Percentiles rank a stretch among this genome's conserved stretches.
Evolutionary conservation across 192 early-diverging fungal species (phyloP).

Genomic region (Linnemannia schmuckeri): DNA sequence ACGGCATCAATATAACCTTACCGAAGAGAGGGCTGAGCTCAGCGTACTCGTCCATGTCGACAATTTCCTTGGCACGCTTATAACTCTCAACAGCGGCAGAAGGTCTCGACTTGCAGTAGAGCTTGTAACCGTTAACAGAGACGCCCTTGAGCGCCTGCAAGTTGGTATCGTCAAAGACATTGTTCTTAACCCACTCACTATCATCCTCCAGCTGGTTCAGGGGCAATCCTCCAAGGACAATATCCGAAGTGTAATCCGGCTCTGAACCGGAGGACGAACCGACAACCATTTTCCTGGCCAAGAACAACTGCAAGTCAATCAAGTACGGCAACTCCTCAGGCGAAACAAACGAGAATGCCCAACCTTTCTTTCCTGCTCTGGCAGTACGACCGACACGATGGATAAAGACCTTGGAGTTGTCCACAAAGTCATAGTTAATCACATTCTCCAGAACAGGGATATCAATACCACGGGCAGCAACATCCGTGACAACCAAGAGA

Average conservation of each 20-base stretch:
- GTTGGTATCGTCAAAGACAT: constrained; percentile 70
- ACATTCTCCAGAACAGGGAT: constrained; percentile 98
- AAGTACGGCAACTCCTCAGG: constrained; percentile 93
- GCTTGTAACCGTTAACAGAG: constrained; percentile 87
- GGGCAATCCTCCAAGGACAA: constrained; percentile 86
- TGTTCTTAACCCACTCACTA: constrained; percentile 78
- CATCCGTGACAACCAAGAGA: constrained; percentile 94
- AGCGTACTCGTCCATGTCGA: constrained; percentile 64
- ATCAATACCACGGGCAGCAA: constrained; percentile 99
- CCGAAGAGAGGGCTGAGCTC: constrained; percentile 87
- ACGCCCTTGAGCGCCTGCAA: constrained; percentile 75
- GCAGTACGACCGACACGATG: constrained; percentile 98
- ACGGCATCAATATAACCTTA: constrained; percentile 33
- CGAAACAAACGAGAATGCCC: constrained; percentile 91
- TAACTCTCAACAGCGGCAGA: constrained; percentile 89
- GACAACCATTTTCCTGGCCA: constrained; percentile 75
- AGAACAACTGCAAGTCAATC: constrained; percentile 94
- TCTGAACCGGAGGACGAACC: constrained; percentile 40
- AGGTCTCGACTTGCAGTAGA: constrained; percentile 88
- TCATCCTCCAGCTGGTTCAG: constrained; percentile 75
- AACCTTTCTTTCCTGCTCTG: constrained; percentile 93
- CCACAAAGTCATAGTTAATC: constrained; percentile 97
- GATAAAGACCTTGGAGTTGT: constrained; percentile 93
- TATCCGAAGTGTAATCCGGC: constrained; percentile 81
- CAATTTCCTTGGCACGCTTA: constrained; percentile 87